Evolutionary conservation across 768 basidiomycete species (phyloP).

Genomic region (Gymnopilus dilepis): DNA sequence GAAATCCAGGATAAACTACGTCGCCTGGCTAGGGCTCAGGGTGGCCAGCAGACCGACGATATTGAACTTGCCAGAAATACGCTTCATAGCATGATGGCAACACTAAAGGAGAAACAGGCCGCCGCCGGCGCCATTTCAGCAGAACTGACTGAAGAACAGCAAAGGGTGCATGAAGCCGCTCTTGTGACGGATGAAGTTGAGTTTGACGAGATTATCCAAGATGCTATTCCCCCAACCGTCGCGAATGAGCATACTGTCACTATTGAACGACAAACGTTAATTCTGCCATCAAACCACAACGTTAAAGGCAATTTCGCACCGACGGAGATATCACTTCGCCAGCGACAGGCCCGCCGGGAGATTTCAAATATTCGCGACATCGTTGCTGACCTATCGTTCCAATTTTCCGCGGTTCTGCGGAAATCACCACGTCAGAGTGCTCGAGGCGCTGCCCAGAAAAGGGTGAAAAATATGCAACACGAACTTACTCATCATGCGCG

Average conservation of each 20-base stretch:
- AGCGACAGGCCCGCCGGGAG: neutral
- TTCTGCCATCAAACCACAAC: constrained; percentile 3
- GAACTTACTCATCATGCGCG: neutral
- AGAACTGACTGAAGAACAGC: neutral
- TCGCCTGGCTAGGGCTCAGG: neutral
- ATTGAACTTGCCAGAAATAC: neutral
- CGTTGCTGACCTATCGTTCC: neutral
- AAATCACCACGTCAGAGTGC: neutral
- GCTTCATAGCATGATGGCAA: neutral
- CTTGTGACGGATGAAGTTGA: no score
- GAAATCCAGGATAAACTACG: neutral
- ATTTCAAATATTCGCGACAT: neutral
- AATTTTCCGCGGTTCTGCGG: neutral
- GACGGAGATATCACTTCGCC: neutral
- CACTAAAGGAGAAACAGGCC: neutral
- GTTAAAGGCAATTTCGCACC: neutral
- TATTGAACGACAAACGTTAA: neutral
- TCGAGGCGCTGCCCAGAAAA: neutral
- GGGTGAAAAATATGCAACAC: neutral
- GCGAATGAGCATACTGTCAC: neutral
- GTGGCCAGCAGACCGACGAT: neutral
- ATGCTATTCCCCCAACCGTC: no score
- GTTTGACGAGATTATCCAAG: no score
- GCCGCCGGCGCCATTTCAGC: neutral
- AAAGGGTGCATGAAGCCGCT: no score